Evolutionary conservation across 257 asterid genomes (phyloP), one percentile per base, ranked within the genome.

Genomic region (Dorcoceras hygrometricum): DNA sequence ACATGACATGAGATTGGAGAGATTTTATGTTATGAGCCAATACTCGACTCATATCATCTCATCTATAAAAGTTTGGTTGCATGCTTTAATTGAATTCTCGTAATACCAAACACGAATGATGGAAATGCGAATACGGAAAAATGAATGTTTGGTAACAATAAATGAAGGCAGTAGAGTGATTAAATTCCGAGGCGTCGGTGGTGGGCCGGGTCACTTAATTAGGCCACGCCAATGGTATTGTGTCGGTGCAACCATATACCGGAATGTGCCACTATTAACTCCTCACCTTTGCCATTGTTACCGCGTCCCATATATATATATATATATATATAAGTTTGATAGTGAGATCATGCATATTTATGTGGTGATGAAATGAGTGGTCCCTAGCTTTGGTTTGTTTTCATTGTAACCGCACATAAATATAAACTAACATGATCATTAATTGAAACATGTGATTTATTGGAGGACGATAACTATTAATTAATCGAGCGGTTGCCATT

Each of bases 101-200:
- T n/a, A n/a, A 7, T 29, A 29, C 3, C 34, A 29, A 29, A 29
- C 28, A 23, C 57, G n/a, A 50, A 63, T 63, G 32, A 48, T 16
- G 57, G 26, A 59, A 34, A n/a, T n/a, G n/a, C n/a, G 59, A 61
- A 63, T 69, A 63, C 59, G 66, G 73, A 59, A n/a, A 65, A 59
- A 2, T 26, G 72, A 43, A 70, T 43, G 57, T 59, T 56, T 32
- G 64, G 39, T 56, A 8, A 68, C 62, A 67, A 55, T 71, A 66
- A 71, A 67, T 71, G 70, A 29, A 50, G 5, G 29, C 27, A 51
- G 53, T 65, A 23, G n/a, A 18, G 61, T 23, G 39, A 70, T 66
- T 65, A 20, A 76, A 66, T 76, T 60, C 51, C 9, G 43, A 73
- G 79, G 81, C 78, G 85, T 82, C 88, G 88, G 85, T 82, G 85